These are phyloP conservation scores for Stenocarpella maydis DNA, from an alignment of 2,329 filamentous ascomycete species.

Conservation along the genomic window DNA sequence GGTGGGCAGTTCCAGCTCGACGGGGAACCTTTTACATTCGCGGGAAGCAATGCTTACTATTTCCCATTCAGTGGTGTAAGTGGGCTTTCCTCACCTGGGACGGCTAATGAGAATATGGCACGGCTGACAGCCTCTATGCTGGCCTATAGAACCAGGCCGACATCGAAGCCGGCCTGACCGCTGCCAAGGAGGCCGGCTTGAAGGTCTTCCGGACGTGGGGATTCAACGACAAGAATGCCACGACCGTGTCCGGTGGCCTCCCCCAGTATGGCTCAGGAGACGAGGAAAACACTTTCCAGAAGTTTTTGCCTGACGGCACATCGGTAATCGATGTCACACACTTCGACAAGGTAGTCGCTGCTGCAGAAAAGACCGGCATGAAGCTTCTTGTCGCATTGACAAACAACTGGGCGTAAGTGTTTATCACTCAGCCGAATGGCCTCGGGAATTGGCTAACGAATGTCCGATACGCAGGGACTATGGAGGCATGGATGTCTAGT, in stretches of 20 bases:
- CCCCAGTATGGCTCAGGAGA: constrained; percentile 60
- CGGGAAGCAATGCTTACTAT: constrained; percentile 12
- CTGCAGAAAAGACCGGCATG: constrained; percentile 56
- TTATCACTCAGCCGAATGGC: not conserved
- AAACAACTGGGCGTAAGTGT: constrained; percentile 60
- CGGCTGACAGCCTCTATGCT: not conserved
- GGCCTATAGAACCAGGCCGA: constrained; percentile 44
- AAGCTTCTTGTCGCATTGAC: constrained; percentile 63
- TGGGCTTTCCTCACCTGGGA: rapidly evolving
- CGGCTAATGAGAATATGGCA: rapidly evolving
- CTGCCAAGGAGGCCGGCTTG: constrained; percentile 56
- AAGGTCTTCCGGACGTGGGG: constrained; percentile 65
- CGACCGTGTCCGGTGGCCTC: constrained; percentile 53
- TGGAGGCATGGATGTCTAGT: constrained; percentile 24
- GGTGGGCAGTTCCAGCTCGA: constrained; percentile 61
- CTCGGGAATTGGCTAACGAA: not conserved
- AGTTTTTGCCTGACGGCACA: constrained; percentile 52
- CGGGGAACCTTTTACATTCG: constrained; percentile 43
- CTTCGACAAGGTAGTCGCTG: constrained; percentile 61
- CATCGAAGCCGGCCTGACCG: constrained; percentile 54
- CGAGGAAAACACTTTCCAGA: constrained; percentile 56
- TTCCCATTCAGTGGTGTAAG: constrained; percentile 17
- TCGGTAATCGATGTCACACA: constrained; percentile 52
- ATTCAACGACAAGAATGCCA: constrained; percentile 65
- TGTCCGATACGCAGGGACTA: not conserved